A percentile compares a stretch with the other conserved stretches of the same genome.
These are phyloP conservation scores for Rhipidocladum racemiflorum DNA, from an alignment of 176 grass and related monocot species.

Conservation along the genomic window DNA sequence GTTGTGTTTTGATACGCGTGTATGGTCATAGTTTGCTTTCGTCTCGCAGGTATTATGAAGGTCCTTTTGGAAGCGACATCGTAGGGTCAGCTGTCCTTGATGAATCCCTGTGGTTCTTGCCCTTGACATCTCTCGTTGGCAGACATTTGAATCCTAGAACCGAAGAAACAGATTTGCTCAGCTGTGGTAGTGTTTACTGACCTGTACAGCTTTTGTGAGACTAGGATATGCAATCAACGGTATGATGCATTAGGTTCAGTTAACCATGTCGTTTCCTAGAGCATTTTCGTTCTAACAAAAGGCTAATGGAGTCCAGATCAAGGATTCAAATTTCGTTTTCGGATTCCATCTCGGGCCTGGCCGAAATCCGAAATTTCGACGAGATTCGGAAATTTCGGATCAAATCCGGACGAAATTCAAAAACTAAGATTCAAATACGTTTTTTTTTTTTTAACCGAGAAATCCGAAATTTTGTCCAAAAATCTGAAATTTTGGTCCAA, in stretches of 20 bases:
- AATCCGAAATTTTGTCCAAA: too few relatives aligned
- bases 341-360: too few relatives aligned
- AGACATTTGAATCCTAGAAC: neutral
- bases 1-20: neutral
- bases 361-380: too few relatives aligned
- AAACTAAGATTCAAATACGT: too few relatives aligned
- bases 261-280: neutral
- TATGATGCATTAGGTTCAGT: neutral
- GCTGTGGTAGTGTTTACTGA: neutral
- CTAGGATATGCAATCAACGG: neutral
- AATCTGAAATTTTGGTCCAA: too few relatives aligned
- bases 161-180: neutral
- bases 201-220: constrained; percentile 25
- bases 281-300: neutral
- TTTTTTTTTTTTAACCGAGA: too few relatives aligned
- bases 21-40: neutral
- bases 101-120: neutral
- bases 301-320: neutral
- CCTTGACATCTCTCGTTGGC: neutral
- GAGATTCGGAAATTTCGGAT: too few relatives aligned
- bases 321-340: too few relatives aligned
- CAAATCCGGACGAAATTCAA: too few relatives aligned
- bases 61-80: neutral
- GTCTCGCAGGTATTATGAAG: neutral
- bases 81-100: neutral